Evolutionary conservation across 768 basidiomycete genomes (phyloP).

Genomic region (Pleurotus cornucopiae): DNA sequence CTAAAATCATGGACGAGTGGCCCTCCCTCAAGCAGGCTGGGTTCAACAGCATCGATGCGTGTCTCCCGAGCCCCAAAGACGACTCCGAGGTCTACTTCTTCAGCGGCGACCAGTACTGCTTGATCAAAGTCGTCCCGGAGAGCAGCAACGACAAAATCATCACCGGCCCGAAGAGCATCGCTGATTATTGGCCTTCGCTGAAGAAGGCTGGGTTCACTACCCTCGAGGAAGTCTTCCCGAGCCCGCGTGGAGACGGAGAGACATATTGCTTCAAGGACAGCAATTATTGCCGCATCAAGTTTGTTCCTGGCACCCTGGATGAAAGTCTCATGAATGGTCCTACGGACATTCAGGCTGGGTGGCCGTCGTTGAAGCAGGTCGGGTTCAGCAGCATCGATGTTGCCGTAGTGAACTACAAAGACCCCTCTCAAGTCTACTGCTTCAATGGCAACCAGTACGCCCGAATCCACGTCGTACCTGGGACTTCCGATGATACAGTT

Average conservation of each 20-base stretch:
- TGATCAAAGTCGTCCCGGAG: slow-evolving; percentile 7
- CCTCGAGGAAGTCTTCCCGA: not conserved
- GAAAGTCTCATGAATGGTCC: not conserved
- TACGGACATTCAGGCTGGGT: not conserved
- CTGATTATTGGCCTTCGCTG: slow-evolving; percentile 1
- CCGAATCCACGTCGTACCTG: not conserved
- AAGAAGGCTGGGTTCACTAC: not conserved
- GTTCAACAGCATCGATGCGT: not conserved
- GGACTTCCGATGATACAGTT: not conserved
- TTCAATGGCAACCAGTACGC: slow-evolving; percentile 3
- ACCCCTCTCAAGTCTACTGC: slow-evolving; percentile 1
- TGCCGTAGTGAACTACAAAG: not conserved
- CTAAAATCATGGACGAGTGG: not conserved
- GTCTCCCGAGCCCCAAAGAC: slow-evolving; percentile 1
- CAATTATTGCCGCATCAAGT: not conserved
- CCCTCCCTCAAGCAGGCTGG: slow-evolving; percentile 4
- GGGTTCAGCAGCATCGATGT: slow-evolving; percentile 3
- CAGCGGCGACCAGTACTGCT: not conserved
- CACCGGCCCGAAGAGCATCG: not conserved
- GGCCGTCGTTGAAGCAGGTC: not conserved
- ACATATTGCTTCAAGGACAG: slow-evolving; percentile 4
- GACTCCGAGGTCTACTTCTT: slow-evolving; percentile 4
- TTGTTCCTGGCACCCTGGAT: not conserved
- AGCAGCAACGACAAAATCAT: not conserved
- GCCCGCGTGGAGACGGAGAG: not conserved